Evolutionary conservation across 148 eudicot species (phyloP), one percentile per base, ranked within the genome.

Genomic region (Heliosperma pusillum): DNA sequence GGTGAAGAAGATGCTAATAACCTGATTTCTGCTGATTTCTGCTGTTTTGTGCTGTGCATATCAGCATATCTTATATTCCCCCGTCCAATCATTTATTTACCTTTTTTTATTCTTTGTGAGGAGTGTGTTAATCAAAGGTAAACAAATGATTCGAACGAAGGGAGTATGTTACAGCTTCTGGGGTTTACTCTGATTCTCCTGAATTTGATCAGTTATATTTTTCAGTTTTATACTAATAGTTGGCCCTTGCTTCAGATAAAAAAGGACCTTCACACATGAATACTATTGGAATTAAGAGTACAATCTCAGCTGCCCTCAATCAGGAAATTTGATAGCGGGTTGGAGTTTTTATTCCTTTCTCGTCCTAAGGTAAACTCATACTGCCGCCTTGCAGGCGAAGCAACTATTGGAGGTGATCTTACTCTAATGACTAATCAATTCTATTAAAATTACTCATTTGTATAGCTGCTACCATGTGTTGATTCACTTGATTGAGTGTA

Each of bases 231-330:
- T 22, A 68, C 52, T 20, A 27, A 45, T 45, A 6, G 4, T 69
- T 67, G 53, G 71, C 52, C 11, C 15, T 66, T 24, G 33, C n/a
- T 69, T 47, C 33, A 5, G 22, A 70, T 25, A 9, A 69, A 3
- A 4, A 47, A 69, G 27, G 72, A 69, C 72, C 36, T 20, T 22
- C 36, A 47, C 17, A 17, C 22, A 6, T 10, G 2, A 5, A 33
- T 1, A 65, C 69, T 33, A 22, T 25, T 47, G 58, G 58, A 50
- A 25, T 52, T 15, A 53, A 70, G 73, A 70, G 59, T 26, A 70
- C 60, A 53, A 19, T 24, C 42, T 2, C 40, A 70, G 60, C 22
- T 53, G 12, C 9, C 40, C 22, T 26, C 59, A 70, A 69, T 10
- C 33, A 13, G 57, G 42, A 36, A 1, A 36, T 36, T 36, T 36